A percentile compares a stretch with the other conserved stretches of the same genome.
These are phyloP conservation scores for Magnusiomyces fungicola DNA, from an alignment of 1,139 yeast genomes.

Conservation along the genomic window DNA sequence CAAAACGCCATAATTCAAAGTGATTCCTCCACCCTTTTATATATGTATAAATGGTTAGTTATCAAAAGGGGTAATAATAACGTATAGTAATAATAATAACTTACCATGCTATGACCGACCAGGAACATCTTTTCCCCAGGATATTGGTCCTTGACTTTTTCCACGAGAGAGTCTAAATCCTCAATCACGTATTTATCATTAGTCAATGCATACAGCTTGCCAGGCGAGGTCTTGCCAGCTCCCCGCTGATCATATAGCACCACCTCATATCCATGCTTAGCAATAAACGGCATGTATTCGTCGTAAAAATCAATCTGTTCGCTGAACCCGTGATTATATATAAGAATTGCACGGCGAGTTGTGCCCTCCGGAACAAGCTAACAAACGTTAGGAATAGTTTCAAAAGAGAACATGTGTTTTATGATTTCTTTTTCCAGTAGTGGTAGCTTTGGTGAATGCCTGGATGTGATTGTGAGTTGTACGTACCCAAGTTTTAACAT, in stretches of 20 bases:
- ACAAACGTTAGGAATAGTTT: not conserved
- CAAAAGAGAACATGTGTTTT: not conserved
- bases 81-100: not conserved
- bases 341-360: constrained; percentile 45
- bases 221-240: constrained; percentile 56
- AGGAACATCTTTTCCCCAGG: constrained; percentile 39
- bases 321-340: constrained; percentile 67
- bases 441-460: not conserved
- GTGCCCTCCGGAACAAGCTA: constrained; percentile 23
- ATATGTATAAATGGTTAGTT: not conserved
- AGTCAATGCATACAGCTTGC: constrained; percentile 55
- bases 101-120: constrained; percentile 77
- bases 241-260: constrained; percentile 85
- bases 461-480: not conserved
- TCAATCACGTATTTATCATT: constrained; percentile 54
- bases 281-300: constrained; percentile 51
- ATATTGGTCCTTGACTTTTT: constrained; percentile 11
- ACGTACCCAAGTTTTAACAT: constrained; percentile 18
- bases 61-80: constrained; percentile 24
- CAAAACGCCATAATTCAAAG: constrained; percentile 62
- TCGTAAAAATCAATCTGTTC: constrained; percentile 50
- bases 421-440: not conserved
- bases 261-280: constrained; percentile 58
- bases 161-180: constrained; percentile 64
- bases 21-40: constrained; percentile 91